A percentile compares a stretch with the other conserved stretches of the same genome.
Conservation (phyloP, 2,329 filamentous ascomycete species). For the Talaromyces sp. region DNA sequence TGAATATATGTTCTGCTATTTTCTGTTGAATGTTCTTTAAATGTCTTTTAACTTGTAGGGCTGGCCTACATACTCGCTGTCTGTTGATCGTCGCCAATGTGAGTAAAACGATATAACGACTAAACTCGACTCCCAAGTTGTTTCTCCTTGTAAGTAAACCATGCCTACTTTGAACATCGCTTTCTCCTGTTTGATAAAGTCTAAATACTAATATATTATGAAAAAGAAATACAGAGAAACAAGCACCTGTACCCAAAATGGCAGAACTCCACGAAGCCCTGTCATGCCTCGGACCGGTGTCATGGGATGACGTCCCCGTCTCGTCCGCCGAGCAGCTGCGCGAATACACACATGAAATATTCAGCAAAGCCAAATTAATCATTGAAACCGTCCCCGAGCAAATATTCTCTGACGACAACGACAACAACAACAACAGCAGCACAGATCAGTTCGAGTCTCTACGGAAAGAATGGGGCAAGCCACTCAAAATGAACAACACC, state of each 20-base stretch:
- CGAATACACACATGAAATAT: slow-evolving; percentile 53
- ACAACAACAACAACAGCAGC: neutral
- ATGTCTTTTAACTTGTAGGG: neutral
- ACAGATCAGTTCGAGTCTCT: slow-evolving; percentile 49
- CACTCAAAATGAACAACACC: slow-evolving; percentile 54
- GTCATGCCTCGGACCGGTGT: slow-evolving; percentile 49
- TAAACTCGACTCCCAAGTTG: neutral
- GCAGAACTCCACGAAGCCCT: slow-evolving; percentile 55
- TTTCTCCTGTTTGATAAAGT: neutral
- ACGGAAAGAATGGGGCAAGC: slow-evolving; percentile 80
- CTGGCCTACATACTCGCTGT: neutral
- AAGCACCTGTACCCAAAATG: slow-evolving; percentile 34
- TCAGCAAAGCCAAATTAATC: slow-evolving; percentile 63
- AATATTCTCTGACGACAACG: slow-evolving; percentile 26
- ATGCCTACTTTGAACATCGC: neutral
- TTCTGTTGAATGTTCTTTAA: neutral
- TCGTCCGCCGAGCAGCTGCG: slow-evolving; percentile 41
- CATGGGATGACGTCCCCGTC: slow-evolving; percentile 45
- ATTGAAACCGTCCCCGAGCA: slow-evolving; percentile 68
- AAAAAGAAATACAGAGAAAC: neutral
- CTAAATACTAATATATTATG: neutral
- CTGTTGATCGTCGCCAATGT: neutral
- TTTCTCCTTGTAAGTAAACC: neutral
- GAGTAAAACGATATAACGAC: neutral
- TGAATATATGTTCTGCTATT: neutral